Base-by-base conservation (phyloP, 2,329 filamentous ascomycete species). In the Trichothecium sympodiale region DNA sequence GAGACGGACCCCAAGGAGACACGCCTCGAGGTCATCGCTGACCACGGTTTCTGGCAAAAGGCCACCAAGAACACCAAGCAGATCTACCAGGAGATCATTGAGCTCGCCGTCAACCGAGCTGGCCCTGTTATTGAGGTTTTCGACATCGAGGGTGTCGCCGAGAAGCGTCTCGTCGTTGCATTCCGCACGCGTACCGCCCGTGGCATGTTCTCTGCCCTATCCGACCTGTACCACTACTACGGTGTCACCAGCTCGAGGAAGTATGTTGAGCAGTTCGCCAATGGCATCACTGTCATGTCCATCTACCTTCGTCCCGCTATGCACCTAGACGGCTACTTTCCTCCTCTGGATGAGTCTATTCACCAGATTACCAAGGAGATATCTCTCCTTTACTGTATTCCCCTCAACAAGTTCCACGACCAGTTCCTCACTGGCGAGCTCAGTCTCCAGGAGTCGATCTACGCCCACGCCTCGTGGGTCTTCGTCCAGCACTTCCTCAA, bases 351-450 rank as follows among this genome's bases (percentile, higher is more conserved):
- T 51, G 82, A 89, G 47, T 91, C 89, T 3, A 94, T 98, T 46
- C 85, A 95, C 62, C 91, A 98, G 62, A 95, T 98, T 65, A 94
- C 91, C 67, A 96, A 96, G 71, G 91, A 98, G 60, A 81, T 94
- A 34, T 96, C 91, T 2, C 74, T 98, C 39, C 71, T 98, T 14
- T 98, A 96, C 75, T 98, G 91, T 59, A 83, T 98, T 46, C 91
- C 91, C 12, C 89, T 94, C 60, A 98, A 94, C 71, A 91, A 88
- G 61, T 86, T 98, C 58, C 89, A 95, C 61, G 67, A 71, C 39
- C 76, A 94, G 48, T 98, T 98, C 59, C 83, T 84, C 34, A 78
- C 75, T 13, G 88, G 88, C 34, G 75, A 81, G 48, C 69, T 98
- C 44, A 95, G 88, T 54, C 69, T 98, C 35, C 91, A 98, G 59